Evolutionary conservation across 768 basidiomycete genomes (phyloP).

Genomic region (Trametes cubensis): DNA sequence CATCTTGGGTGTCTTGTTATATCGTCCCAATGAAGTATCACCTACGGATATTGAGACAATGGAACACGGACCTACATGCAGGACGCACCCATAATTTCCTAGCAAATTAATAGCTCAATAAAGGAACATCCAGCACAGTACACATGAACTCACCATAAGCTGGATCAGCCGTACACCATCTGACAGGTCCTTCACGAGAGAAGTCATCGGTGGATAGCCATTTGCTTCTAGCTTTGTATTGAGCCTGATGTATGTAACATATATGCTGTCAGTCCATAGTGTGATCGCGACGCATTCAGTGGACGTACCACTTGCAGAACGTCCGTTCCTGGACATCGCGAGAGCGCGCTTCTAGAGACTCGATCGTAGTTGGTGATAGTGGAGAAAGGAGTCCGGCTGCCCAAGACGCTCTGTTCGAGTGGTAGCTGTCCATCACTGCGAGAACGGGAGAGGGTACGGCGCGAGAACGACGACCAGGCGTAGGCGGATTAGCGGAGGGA

Average conservation of each 20-base stretch:
- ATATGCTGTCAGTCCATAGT: constrained; percentile 1
- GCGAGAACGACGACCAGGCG: constrained; percentile 2
- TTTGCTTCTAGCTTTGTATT: constrained; percentile 91
- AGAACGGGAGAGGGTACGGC: background rate
- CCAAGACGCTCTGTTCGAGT: constrained; percentile 15
- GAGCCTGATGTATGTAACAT: constrained; percentile 56
- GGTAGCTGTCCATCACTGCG: constrained; percentile 12
- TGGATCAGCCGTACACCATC: constrained; percentile 97
- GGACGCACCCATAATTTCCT: constrained; percentile 94
- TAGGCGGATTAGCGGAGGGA: constrained; percentile 1
- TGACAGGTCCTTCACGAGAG: constrained; percentile 86
- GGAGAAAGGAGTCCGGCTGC: constrained; percentile 15
- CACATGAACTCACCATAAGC: constrained; percentile 65
- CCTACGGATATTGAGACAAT: constrained; percentile 46
- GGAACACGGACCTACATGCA: constrained; percentile 9
- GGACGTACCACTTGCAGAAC: constrained; percentile 84
- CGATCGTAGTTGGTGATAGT: constrained; percentile 40
- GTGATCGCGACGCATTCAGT: background rate
- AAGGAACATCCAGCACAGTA: background rate
- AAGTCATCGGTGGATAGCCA: constrained; percentile 85
- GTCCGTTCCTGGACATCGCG: constrained; percentile 55
- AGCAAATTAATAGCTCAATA: constrained; percentile 9
- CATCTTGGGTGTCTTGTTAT: constrained; percentile 88
- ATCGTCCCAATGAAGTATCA: constrained; percentile 90
- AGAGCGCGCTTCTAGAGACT: constrained; percentile 65